Conservation (phyloP, 345 rosid species). For the Rubroshorea leprosula region DNA sequence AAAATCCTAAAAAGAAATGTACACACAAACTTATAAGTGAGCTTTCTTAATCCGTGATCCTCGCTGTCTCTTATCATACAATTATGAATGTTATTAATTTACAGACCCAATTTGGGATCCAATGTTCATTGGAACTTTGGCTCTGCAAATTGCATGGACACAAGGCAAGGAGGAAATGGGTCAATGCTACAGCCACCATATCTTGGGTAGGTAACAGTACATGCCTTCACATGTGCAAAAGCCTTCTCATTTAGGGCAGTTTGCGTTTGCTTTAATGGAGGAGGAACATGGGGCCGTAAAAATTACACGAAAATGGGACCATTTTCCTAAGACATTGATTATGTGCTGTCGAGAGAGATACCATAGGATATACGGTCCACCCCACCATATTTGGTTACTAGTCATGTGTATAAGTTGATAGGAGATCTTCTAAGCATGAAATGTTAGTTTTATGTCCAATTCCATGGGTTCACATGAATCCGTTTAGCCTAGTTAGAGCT, state of each 20-base stretch:
- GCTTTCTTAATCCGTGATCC: neutral
- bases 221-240: conserved; percentile 3
- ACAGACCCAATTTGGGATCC: neutral
- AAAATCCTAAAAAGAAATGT: too few relatives aligned
- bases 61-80: neutral
- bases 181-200: neutral
- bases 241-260: conserved; percentile 8
- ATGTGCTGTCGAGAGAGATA: neutral
- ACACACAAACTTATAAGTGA: too few relatives aligned
- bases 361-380: too few relatives aligned
- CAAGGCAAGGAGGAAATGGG: neutral
- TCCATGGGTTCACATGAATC: too few relatives aligned
- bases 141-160: conserved; percentile 1
- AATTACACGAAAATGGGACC: conserved; percentile 7
- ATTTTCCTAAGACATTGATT: neutral
- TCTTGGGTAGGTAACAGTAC: neutral
- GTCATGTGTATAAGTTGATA: neutral
- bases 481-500: too few relatives aligned
- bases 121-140: conserved; percentile 10
- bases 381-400: neutral
- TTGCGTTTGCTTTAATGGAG: neutral
- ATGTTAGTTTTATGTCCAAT: too few relatives aligned
- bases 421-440: neutral
- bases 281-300: neutral
- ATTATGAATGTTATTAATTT: neutral